phyloP scores from a whole-genome alignment of 2,329 filamentous ascomycete species.

The Trichothecium roseum region DNA sequence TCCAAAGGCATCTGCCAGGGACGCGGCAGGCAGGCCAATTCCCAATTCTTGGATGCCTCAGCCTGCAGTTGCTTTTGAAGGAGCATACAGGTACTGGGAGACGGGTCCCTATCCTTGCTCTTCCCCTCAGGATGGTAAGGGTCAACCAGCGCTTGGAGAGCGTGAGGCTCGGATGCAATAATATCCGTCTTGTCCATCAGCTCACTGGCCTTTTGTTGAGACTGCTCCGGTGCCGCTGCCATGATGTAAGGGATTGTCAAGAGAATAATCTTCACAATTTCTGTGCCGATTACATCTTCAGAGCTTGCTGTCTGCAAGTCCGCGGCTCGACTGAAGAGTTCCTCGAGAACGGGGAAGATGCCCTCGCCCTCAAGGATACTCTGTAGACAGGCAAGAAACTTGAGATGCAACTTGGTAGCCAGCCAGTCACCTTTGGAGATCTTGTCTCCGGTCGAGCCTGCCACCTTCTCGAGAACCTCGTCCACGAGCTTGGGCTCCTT shows the following conservation, averaged over 20 bases:
- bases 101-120: slow-evolving; percentile 52
- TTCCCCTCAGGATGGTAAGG: slow-evolving; percentile 62
- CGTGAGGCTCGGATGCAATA: slow-evolving; percentile 79
- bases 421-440: slow-evolving; percentile 73
- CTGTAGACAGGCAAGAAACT: slow-evolving; percentile 82
- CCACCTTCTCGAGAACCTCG: slow-evolving; percentile 57
- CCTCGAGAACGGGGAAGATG: slow-evolving; percentile 73
- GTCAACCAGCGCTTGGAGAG: slow-evolving; percentile 76
- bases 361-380: slow-evolving; percentile 73
- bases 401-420: slow-evolving; percentile 79
- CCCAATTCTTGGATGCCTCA: slow-evolving; percentile 68
- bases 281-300: slow-evolving; percentile 78
- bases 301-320: slow-evolving; percentile 88
- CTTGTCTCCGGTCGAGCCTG: slow-evolving; percentile 51
- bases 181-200: slow-evolving; percentile 92
- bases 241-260: slow-evolving; percentile 88
- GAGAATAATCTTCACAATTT: slow-evolving; percentile 93
- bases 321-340: slow-evolving; percentile 84
- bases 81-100: slow-evolving; percentile 62
- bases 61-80: slow-evolving; percentile 77
- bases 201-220: slow-evolving; percentile 60
- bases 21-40: slow-evolving; percentile 57
- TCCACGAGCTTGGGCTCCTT: slow-evolving; percentile 64
- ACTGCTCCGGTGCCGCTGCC: slow-evolving; percentile 56
- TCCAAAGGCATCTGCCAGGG: slow-evolving; percentile 56